Evolutionary conservation across 176 grass and related monocot species (phyloP).

Genomic region (Leersia perrieri): DNA sequence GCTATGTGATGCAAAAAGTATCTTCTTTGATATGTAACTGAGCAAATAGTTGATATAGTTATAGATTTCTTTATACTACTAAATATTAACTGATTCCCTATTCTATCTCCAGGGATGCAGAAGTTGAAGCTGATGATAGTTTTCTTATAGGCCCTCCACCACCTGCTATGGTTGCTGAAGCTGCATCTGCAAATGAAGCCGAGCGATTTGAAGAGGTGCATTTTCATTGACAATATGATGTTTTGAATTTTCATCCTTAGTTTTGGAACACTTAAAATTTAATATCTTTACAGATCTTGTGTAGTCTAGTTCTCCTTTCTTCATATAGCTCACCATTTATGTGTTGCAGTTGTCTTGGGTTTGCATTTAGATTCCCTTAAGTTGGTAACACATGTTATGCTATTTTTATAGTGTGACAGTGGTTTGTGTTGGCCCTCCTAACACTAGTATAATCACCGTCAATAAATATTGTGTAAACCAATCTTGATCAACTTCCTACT

Average conservation of each 20-base stretch:
- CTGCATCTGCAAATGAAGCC: slow-evolving; percentile 96
- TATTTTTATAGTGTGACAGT: neutral
- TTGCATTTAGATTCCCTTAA: neutral
- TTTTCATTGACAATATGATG: slow-evolving; percentile 8
- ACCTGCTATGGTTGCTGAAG: slow-evolving; percentile 86
- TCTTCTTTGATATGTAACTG: slow-evolving; percentile 7
- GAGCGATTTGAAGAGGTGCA: slow-evolving; percentile 97
- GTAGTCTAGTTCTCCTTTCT: neutral
- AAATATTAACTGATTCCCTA: neutral
- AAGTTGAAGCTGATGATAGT: slow-evolving; percentile 67
- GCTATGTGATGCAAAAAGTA: neutral
- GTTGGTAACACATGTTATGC: neutral
- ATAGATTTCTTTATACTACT: neutral
- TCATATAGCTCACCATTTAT: slow-evolving; percentile 5
- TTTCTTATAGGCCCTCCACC: slow-evolving; percentile 95
- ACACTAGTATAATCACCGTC: neutral
- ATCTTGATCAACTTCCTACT: neutral
- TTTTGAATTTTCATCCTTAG: neutral
- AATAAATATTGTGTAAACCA: neutral
- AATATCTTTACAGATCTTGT: neutral
- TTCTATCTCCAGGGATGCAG: slow-evolving; percentile 63
- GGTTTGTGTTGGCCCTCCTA: neutral
- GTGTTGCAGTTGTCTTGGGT: neutral
- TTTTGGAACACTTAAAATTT: neutral
- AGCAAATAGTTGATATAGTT: neutral